Base-by-base conservation (phyloP, 140 eudicot species). In the Bidens hawaiensis region DNA sequence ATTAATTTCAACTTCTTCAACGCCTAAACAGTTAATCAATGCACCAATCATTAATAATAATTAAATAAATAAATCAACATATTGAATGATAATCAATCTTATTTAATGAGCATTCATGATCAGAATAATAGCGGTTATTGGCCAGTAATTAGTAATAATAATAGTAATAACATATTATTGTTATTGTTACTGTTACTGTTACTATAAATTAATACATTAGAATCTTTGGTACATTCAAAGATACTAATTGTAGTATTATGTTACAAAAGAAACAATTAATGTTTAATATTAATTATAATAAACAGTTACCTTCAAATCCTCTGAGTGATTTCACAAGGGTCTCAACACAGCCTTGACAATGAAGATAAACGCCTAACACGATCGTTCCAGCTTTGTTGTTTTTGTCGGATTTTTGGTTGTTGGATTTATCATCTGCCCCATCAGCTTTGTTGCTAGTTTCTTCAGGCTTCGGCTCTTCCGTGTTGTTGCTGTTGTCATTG, bases 1-100 rank as follows among this genome's bases (percentile, higher is more conserved):
- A 43, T 90, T 80, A 0, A 75, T 54, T 33, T 79, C 83, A 23
- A 90, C 47, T 15, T 27, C 74, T 56, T 86, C 95, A 41, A 90
- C 94, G 6, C 94, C 95, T 90, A 51, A n/a, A n/a, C n/a, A n/a
- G 59, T n/a, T n/a, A n/a, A n/a, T n/a, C 56, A 9, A 42, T n/a
- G n/a, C n/a, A n/a, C n/a, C n/a, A n/a, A 60, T 28, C 38, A 31
- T 19, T 33, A 57, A 15, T 17, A 11, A 17, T 5, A 50, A 28
- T 23, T n/a, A n/a, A n/a, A n/a, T n/a, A n/a, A n/a, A n/a, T 57
- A 49, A 50, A 47, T 34, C 48, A n/a, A 13, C 23, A 28, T 55
- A 16, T n/a, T 55, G 23, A n/a, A n/a, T n/a, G n/a, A n/a, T 1
- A 7, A 34, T 15, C 2, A 27, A n/a, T n/a, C n/a, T n/a, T n/a